Conservation (phyloP, 139 green algal genomes). For the Tetraselmis chui region DNA sequence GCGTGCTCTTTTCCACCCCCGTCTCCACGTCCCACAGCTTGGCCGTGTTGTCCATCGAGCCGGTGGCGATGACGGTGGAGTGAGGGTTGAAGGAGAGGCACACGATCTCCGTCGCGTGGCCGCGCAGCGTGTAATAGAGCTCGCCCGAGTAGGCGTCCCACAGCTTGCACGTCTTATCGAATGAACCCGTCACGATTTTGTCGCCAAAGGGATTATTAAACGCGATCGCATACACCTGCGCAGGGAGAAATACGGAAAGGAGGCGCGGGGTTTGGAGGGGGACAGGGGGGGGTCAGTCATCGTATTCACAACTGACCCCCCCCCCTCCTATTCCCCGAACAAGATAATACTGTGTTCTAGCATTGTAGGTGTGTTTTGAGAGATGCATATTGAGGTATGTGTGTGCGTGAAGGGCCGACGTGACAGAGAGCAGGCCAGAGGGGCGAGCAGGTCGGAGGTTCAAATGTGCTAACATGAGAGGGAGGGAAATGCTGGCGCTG, state of each 20-base stretch:
- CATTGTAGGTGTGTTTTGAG: too few relatives aligned
- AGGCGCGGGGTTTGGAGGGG: not conserved
- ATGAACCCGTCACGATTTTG: slow-evolving; percentile 64
- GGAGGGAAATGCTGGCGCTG: not conserved
- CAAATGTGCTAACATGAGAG: too few relatives aligned
- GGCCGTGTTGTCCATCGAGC: slow-evolving; percentile 72
- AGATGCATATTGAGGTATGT: too few relatives aligned
- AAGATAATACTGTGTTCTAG: too few relatives aligned
- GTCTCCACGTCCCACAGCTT: slow-evolving; percentile 72
- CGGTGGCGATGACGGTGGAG: slow-evolving; percentile 55
- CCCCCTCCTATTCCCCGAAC: too few relatives aligned
- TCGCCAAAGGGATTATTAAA: slow-evolving; percentile 79
- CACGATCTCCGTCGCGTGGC: slow-evolving; percentile 69
- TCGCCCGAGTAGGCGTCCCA: not conserved
- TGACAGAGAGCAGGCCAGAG: too few relatives aligned
- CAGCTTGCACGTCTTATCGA: slow-evolving; percentile 49
- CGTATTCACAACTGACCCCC: too few relatives aligned
- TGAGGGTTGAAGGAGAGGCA: slow-evolving; percentile 69
- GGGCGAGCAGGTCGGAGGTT: too few relatives aligned
- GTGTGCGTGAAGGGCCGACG: too few relatives aligned
- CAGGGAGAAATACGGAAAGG: not conserved
- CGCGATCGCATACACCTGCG: slow-evolving; percentile 64
- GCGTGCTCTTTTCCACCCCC: slow-evolving; percentile 41
- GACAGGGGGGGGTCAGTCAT: not conserved
- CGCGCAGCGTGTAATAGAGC: slow-evolving; percentile 8